phyloP scores from a whole-genome alignment of 2,329 filamentous ascomycete species.

The Colletotrichum sp. region DNA sequence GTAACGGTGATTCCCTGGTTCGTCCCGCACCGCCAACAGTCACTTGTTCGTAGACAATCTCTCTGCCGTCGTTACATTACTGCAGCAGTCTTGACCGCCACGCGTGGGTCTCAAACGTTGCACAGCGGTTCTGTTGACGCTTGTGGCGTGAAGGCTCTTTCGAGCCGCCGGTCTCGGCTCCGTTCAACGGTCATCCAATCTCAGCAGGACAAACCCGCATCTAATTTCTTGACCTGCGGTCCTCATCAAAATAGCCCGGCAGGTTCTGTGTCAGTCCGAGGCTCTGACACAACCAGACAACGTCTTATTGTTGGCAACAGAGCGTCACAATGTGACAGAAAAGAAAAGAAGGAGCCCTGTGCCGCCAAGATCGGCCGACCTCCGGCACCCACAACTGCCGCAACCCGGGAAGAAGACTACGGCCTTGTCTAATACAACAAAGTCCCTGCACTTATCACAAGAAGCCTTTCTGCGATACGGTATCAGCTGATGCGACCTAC shows the following conservation, averaged over 20 bases:
- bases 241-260: slow-evolving; percentile 3
- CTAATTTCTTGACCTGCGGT: slow-evolving; percentile 5
- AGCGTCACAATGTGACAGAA: slow-evolving; percentile 1
- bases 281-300: neutral
- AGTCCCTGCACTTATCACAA: slow-evolving; percentile 3
- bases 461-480: neutral
- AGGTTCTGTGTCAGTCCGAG: neutral
- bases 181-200: slow-evolving; percentile 6
- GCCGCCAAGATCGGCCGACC: slow-evolving; percentile 11
- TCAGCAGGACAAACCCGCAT: slow-evolving; percentile 7
- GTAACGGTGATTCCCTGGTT: neutral
- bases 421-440: neutral
- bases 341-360: neutral
- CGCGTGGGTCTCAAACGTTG: neutral
- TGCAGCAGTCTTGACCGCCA: neutral
- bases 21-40: neutral
- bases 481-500: slow-evolving; percentile 13
- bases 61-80: slow-evolving; percentile 19
- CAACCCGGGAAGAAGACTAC: neutral
- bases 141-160: neutral
- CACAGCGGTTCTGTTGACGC: neutral
- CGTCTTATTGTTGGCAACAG: neutral
- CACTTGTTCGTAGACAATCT: neutral
- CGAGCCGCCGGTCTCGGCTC: slow-evolving; percentile 8
- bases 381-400: slow-evolving; percentile 14